Conservation (phyloP, 176 grass and related monocot species). For the Triticum dicoccoides region DNA sequence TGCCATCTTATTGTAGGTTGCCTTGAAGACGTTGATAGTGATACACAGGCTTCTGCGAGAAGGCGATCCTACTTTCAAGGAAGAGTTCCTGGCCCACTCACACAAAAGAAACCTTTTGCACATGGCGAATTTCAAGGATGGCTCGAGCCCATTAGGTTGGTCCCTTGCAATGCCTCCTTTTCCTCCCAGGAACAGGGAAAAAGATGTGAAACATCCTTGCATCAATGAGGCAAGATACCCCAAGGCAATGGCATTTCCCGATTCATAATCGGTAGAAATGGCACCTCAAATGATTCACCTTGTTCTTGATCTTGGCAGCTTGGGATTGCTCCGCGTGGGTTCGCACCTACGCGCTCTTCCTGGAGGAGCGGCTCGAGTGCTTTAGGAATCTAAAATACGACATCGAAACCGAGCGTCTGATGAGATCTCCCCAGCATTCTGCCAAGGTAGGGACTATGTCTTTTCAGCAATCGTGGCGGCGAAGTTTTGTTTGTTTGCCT, state of each 20-base stretch:
- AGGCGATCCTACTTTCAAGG: slow-evolving; percentile 92
- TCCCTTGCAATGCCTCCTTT: background rate
- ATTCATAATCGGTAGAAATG: background rate
- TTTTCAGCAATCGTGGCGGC: background rate
- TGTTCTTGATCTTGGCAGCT: slow-evolving; percentile 34
- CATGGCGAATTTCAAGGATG: slow-evolving; percentile 87
- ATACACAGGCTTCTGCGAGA: slow-evolving; percentile 87
- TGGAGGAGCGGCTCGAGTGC: slow-evolving; percentile 88
- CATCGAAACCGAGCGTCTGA: slow-evolving; percentile 72
- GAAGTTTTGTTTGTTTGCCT: background rate
- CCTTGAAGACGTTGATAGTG: slow-evolving; percentile 90
- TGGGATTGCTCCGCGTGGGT: slow-evolving; percentile 95
- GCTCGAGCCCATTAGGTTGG: slow-evolving; percentile 71
- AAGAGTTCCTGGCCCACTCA: slow-evolving; percentile 78
- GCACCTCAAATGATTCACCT: background rate
- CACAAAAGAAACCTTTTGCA: slow-evolving; percentile 67
- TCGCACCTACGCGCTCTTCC: slow-evolving; percentile 77
- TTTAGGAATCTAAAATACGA: slow-evolving; percentile 80
- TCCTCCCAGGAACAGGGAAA: background rate
- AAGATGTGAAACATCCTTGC: background rate
- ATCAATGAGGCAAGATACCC: background rate
- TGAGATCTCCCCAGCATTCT: slow-evolving; percentile 51
- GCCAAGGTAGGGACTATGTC: slow-evolving; percentile 35
- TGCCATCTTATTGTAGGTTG: slow-evolving; percentile 47
- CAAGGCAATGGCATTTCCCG: background rate